Conservation (phyloP, 495 filamentous ascomycete species). For the Stereocaulon alpinum region DNA sequence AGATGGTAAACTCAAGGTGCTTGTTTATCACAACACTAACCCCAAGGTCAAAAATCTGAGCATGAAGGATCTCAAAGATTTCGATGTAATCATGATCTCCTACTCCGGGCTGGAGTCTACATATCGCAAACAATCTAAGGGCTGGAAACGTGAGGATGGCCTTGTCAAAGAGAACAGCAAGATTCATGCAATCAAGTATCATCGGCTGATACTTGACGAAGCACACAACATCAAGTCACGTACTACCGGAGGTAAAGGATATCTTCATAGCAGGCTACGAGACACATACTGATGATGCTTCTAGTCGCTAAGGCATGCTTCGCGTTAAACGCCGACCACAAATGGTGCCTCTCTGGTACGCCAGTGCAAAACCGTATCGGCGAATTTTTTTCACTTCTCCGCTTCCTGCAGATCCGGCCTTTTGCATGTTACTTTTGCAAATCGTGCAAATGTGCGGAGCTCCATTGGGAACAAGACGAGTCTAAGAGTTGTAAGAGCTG, state of each 20-base stretch:
- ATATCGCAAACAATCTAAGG: slow-evolving; percentile 84
- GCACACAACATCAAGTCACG: slow-evolving; percentile 91
- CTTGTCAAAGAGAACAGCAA: slow-evolving; percentile 69
- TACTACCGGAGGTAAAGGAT: slow-evolving; percentile 50
- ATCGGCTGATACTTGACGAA: slow-evolving; percentile 89
- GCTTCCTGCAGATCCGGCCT: slow-evolving; percentile 77
- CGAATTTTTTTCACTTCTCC: slow-evolving; percentile 89
- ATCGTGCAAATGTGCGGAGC: slow-evolving; percentile 60
- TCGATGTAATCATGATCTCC: slow-evolving; percentile 92
- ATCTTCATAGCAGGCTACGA: background rate
- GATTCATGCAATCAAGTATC: slow-evolving; percentile 79
- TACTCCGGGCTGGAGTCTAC: slow-evolving; percentile 89
- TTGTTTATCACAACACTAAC: slow-evolving; percentile 83
- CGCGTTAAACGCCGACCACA: slow-evolving; percentile 72
- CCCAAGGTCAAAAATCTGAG: slow-evolving; percentile 64
- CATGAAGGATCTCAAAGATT: slow-evolving; percentile 62
- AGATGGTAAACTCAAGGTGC: slow-evolving; percentile 73
- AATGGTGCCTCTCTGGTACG: slow-evolving; percentile 92
- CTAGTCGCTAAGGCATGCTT: slow-evolving; percentile 78
- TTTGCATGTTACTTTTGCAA: slow-evolving; percentile 93
- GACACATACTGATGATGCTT: background rate
- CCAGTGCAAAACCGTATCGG: slow-evolving; percentile 93
- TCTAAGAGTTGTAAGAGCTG: slow-evolving; percentile 59
- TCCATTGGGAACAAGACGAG: slow-evolving; percentile 73
- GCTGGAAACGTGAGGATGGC: slow-evolving; percentile 68